Conservation (phyloP, 2,329 filamentous ascomycete species). For the Verticillium nonalfalfae region DNA sequence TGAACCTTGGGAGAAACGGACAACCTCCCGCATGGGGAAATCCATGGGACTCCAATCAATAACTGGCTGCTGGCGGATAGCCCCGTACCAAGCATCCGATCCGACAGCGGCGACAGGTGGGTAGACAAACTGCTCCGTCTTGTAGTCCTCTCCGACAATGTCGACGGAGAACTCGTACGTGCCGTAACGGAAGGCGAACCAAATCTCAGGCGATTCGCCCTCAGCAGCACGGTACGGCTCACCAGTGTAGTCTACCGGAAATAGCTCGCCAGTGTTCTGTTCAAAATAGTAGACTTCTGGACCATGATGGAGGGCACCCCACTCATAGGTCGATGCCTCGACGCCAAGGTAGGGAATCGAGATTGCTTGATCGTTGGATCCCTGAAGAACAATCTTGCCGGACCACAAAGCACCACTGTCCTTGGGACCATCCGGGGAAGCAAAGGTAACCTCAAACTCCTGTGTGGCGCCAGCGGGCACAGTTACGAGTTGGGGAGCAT, state of each 20-base stretch:
- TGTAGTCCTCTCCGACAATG: conserved; percentile 12
- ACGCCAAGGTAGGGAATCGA: conserved; percentile 14
- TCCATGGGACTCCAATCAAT: neutral
- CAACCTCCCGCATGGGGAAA: conserved; percentile 6
- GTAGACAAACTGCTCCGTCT: conserved; percentile 9
- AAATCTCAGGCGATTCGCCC: conserved; percentile 10
- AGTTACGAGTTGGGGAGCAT: neutral
- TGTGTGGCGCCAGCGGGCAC: conserved; percentile 1
- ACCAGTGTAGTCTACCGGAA: conserved; percentile 11
- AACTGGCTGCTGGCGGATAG: conserved; percentile 5
- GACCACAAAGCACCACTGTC: conserved; percentile 15
- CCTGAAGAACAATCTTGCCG: conserved; percentile 13
- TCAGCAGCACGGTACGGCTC: conserved; percentile 8
- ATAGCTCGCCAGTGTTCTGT: conserved; percentile 5
- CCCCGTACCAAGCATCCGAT: conserved; percentile 7
- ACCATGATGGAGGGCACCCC: conserved; percentile 10
- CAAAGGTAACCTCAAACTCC: conserved; percentile 5
- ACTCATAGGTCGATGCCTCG: conserved; percentile 15
- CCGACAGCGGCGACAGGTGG: conserved; percentile 6
- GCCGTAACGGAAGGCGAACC: conserved; percentile 13
- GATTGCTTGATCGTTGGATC: conserved; percentile 10
- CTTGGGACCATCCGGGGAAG: conserved; percentile 1
- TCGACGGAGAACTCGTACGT: conserved; percentile 14
- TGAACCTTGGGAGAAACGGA: conserved; percentile 7
- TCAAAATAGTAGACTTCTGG: conserved; percentile 12